These are phyloP conservation scores for Turnera subulata DNA, from an alignment of 345 rosid species.

Conservation along the genomic window DNA sequence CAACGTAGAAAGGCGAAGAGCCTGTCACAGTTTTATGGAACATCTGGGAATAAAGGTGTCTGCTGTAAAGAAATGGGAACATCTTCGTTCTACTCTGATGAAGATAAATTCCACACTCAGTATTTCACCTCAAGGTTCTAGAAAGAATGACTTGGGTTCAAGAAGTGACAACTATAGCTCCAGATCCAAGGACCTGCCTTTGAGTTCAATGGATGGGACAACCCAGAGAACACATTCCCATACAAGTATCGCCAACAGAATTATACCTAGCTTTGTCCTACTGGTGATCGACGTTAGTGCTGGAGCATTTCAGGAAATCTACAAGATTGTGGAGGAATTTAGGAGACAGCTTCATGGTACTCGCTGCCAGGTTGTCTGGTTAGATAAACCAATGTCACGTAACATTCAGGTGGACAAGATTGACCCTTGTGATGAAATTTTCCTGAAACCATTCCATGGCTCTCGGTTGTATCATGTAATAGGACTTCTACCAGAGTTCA, in stretches of 20 bases:
- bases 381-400: conserved; percentile 40
- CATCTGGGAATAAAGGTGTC: conserved; percentile 46
- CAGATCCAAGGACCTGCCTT: conserved; percentile 45
- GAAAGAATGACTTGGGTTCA: conserved; percentile 40
- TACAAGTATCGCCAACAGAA: conserved; percentile 10
- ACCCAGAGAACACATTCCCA: conserved; percentile 27
- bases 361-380: conserved; percentile 61
- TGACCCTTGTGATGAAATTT: conserved; percentile 36
- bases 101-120: conserved; percentile 31
- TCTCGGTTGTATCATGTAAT: conserved; percentile 45
- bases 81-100: conserved; percentile 29
- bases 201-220: conserved; percentile 45
- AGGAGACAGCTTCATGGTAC: conserved; percentile 27
- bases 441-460: conserved; percentile 68
- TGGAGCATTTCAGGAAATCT: conserved; percentile 40
- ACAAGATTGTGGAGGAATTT: conserved; percentile 39
- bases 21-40: conserved; percentile 47
- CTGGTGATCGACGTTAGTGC: conserved; percentile 55
- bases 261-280: conserved; percentile 26
- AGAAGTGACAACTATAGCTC: conserved; percentile 31
- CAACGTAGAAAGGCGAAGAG: conserved; percentile 48
- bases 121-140: conserved; percentile 41
- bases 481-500: conserved; percentile 60
- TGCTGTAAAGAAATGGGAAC: conserved; percentile 40
- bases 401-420: conserved; percentile 14